Base-by-base conservation (phyloP, 441 rosid species). In the Euphorbia neoarborescens region DNA sequence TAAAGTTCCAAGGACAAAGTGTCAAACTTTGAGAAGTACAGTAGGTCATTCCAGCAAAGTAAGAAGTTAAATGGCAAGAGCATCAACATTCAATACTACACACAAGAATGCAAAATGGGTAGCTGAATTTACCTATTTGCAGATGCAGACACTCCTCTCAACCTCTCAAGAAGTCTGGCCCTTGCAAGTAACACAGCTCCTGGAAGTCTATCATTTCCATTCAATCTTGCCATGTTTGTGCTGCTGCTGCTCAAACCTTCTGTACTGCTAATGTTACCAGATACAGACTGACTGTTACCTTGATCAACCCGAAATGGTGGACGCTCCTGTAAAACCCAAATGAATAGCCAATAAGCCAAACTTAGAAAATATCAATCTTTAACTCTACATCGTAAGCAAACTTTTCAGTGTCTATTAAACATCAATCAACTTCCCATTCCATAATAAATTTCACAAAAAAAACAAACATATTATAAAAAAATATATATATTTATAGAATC, bases 111-210 rank as follows among this genome's bases (percentile, higher is more conserved):
- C 68, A 27, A 44, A 6, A 14, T 0, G 13, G 34, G 28, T 28
- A 58, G 57, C 48, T n/a, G 59, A 64, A 51, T 64, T 44, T 51
- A 89, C 97, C 98, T 86, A 87, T 79, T 76, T 65, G 54, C 84
- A 79, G 94, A 82, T 44, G 84, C 76, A 54, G 92, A 81, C 35
- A 86, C 86, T n/a, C 93, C 94, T 78, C 97, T 83, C 69, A 93
- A 79, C 83, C 97, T 84, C 83, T 91, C 96, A 78, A 84, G 77
- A 82, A 93, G 96, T 76, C 97, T 89, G 68, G 80, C 97, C 78
- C 96, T 88, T 37, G 98, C 97, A 71, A 89, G 97, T 34, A 89
- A 80, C 71, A 93, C 98, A 71, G 94, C 74, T 61, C 96, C 96
- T 44, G 97, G 98, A 77, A 90, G 97, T 84, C 97, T 85, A 38